Conservation (phyloP, 2,329 filamentous ascomycete genomes). For the Aspergillus persii region DNA sequence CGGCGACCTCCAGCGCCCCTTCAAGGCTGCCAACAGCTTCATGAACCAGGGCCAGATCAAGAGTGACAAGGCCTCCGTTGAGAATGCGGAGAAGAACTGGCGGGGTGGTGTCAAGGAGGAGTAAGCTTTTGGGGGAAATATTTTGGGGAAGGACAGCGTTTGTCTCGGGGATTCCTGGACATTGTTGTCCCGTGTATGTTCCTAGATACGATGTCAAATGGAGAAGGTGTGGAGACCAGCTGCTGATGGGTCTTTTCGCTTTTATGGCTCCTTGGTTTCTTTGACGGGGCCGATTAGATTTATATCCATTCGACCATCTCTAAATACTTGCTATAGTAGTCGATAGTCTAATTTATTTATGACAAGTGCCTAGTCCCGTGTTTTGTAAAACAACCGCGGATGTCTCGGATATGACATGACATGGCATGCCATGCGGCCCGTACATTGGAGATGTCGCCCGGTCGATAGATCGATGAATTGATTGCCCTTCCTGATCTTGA, state of each 20-base stretch:
- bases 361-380: not conserved
- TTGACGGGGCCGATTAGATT: not conserved
- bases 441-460: not conserved
- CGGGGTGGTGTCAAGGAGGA: conserved; percentile 52
- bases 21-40: conserved; percentile 81
- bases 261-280: not conserved
- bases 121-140: conserved; percentile 25
- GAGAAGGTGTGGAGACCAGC: not conserved
- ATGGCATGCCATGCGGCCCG: not conserved
- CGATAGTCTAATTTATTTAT: not conserved
- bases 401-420: not conserved
- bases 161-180: not conserved
- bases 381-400: not conserved
- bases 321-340: not conserved
- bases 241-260: not conserved
- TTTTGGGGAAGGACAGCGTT: not conserved
- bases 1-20: conserved; percentile 91
- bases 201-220: conserved; percentile 14
- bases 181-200: conserved; percentile 13
- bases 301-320: not conserved
- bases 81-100: conserved; percentile 50
- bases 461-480: not conserved
- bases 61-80: conserved; percentile 81
- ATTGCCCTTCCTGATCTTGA: not conserved
- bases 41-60: conserved; percentile 72